Conservation (phyloP, 441 rosid species). For the Aleurites moluccanus region DNA sequence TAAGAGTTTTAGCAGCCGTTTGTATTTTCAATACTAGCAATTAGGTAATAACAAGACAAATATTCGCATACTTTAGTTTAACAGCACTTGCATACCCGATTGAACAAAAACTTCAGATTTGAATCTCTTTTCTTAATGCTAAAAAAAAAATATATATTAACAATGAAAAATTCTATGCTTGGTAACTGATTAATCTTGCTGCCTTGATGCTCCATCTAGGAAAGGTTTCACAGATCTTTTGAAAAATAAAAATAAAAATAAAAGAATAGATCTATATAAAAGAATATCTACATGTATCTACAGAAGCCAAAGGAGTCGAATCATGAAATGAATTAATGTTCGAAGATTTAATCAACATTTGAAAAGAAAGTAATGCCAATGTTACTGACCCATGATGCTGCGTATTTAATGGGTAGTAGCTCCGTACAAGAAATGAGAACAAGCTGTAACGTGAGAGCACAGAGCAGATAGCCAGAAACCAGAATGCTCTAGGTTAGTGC, state of each 20-base stretch:
- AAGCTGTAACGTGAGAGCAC: not conserved
- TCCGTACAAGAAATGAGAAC: not conserved
- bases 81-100: too few relatives aligned
- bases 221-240: too few relatives aligned
- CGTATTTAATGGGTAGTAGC: not conserved
- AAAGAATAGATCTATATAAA: not conserved
- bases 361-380: not conserved
- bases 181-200: not conserved
- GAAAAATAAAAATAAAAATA: too few relatives aligned
- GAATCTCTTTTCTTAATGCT: too few relatives aligned
- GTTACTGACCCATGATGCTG: not conserved
- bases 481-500: slow-evolving; percentile 2
- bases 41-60: too few relatives aligned
- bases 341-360: not conserved
- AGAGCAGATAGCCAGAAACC: not conserved
- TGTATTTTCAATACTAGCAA: not conserved
- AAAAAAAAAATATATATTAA: not conserved
- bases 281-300: not conserved
- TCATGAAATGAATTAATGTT: not conserved
- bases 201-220: not conserved
- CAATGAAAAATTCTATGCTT: not conserved
- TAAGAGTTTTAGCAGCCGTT: not conserved
- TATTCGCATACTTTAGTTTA: too few relatives aligned
- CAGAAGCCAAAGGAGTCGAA: not conserved
- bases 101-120: too few relatives aligned